A percentile compares a stretch with the other conserved stretches of the same genome.
Conservation (phyloP, 164 flowering plant genomes). For the Vitis vinifera region DNA sequence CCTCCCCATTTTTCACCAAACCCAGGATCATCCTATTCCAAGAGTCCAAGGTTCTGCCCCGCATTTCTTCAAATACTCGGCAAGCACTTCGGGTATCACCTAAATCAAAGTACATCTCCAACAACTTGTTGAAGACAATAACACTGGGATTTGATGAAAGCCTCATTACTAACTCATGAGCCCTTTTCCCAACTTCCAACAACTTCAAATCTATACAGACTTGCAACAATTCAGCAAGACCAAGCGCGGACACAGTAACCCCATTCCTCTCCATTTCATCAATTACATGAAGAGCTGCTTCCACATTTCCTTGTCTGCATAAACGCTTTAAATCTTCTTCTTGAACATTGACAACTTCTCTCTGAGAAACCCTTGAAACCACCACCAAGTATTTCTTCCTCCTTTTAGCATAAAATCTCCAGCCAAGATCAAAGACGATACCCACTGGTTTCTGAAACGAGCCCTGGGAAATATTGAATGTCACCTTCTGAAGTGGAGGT, state of each 20-base stretch:
- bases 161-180: constrained; percentile 18
- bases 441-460: not conserved
- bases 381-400: not conserved
- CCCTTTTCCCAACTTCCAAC: constrained; percentile 22
- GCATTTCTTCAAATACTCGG: constrained; percentile 31
- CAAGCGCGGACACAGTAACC: constrained; percentile 4
- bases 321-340: constrained; percentile 17
- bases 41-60: constrained; percentile 15
- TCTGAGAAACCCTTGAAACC: constrained; percentile 9
- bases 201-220: constrained; percentile 23
- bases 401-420: not conserved
- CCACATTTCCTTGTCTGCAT: constrained; percentile 22
- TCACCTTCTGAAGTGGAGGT: not conserved
- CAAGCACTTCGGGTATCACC: constrained; percentile 19
- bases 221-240: constrained; percentile 21
- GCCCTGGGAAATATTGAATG: not conserved
- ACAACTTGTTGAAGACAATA: constrained; percentile 18
- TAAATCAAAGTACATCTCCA: constrained; percentile 25
- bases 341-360: not conserved
- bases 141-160: constrained; percentile 3
- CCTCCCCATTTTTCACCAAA: constrained; percentile 24
- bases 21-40: constrained; percentile 31
- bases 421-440: constrained; percentile 3
- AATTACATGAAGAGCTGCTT: constrained; percentile 18
- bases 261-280: constrained; percentile 18